Conservation (phyloP, 768 basidiomycete species). For the Kwoniella europaea region DNA sequence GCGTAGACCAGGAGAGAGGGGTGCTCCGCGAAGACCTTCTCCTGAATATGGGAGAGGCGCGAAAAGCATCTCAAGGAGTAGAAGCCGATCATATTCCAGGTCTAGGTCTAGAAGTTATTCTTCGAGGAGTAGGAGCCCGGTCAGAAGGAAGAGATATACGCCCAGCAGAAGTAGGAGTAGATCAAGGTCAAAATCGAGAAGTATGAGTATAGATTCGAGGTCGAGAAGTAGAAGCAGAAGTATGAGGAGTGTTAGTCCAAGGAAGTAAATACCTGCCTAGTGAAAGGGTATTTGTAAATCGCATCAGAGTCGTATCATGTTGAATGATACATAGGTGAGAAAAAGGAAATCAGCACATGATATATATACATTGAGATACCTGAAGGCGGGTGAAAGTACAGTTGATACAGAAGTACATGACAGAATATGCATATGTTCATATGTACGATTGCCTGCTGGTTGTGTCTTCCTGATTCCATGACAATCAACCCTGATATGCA, state of each 20-base stretch:
- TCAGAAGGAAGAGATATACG: conserved; percentile 25
- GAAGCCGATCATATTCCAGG: conserved; percentile 19
- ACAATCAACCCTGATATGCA: no score
- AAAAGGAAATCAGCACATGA: no score
- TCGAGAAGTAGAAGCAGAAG: conserved; percentile 33
- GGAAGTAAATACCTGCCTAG: conserved; percentile 8
- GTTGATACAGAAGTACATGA: no score
- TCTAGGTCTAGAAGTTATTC: conserved; percentile 19
- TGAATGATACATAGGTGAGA: no score
- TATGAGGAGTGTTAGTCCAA: conserved; percentile 40
- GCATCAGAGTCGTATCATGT: no score
- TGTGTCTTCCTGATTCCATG: neutral
- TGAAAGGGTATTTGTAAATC: neutral
- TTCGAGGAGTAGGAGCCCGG: conserved; percentile 28
- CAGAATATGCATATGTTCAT: neutral
- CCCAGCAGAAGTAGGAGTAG: conserved; percentile 29
- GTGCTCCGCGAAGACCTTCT: conserved; percentile 31
- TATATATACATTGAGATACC: no score
- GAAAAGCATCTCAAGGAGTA: conserved; percentile 11
- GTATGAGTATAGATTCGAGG: conserved; percentile 26
- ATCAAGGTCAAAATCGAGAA: conserved; percentile 18
- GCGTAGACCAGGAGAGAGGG: conserved; percentile 23
- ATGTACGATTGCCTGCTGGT: neutral
- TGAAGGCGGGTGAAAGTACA: no score
- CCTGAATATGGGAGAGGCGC: conserved; percentile 33